Base-by-base conservation (phyloP, 148 eudicot genomes). In the Chenopodium formosanum region DNA sequence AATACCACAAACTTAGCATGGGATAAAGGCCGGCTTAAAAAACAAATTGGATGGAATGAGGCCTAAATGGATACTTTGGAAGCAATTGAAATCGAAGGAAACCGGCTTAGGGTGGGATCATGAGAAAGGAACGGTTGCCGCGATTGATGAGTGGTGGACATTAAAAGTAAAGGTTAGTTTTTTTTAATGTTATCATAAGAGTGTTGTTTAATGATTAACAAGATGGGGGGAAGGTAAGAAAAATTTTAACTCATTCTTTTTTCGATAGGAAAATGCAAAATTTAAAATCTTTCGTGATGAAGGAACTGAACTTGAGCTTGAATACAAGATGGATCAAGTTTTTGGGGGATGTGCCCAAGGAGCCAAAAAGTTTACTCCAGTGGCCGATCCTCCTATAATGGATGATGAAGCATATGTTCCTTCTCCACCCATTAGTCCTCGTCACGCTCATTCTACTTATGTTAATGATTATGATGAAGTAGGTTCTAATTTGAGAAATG, bases 131-230 rank as follows among this genome's bases (percentile, higher is more conserved):
- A 75, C 46, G 31, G 62, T 53, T 9, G 20, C 17, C 27, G 34
- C 65, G 27, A 75, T 47, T 31, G 20, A 75, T n/a, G 78, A 75
- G 46, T 75, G 78, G 78, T 75, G 78, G 77, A 20, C 5, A 7
- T 75, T 14, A 27, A 75, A 75, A 8, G 56, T 75, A 27, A 2
- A 53, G 65, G 47, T 75, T 75, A 56, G 78, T 74, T 23, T 75
- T 74, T 50, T 10, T 22, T 50, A 7, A 10, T 47, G 50, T 5
- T 31, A 10, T 48, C 52, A 48, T 48, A 48, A 9, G 9, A 48
- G 12, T 48, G 52, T 48, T 48, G 12, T 7, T 34, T 34, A 34
- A 11, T 48, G n/a, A 25, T 14, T 74, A 17, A 13, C 16, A 44
- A 25, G 2, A 10, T 23, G n/a, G 16, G 17, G 16, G 22, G 17